Conservation (phyloP, 495 filamentous ascomycete species). For the Talaromyces thailandensis region DNA sequence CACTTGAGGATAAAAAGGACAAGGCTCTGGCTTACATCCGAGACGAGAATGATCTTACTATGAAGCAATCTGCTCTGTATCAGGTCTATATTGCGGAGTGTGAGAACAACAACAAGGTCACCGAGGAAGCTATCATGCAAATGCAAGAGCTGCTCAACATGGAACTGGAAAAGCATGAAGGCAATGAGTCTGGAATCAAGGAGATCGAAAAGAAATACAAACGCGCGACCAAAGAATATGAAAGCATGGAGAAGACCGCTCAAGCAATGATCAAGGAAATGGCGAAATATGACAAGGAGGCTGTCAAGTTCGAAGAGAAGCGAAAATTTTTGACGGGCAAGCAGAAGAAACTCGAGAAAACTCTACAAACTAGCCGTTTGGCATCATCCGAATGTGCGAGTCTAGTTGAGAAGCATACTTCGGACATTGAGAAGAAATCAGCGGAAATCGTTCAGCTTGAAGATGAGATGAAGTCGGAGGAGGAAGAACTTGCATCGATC, state of each 20-base stretch:
- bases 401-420: constrained; percentile 62
- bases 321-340: constrained; percentile 84
- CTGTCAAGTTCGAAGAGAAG: constrained; percentile 96
- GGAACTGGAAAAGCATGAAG: constrained; percentile 86
- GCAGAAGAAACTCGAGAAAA: constrained; percentile 90
- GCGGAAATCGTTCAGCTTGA: constrained; percentile 66
- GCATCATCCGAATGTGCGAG: constrained; percentile 66
- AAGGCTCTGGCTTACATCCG: constrained; percentile 81
- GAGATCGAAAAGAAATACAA: constrained; percentile 79
- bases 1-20: constrained; percentile 91
- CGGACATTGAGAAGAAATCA: constrained; percentile 68
- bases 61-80: constrained; percentile 83
- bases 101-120: constrained; percentile 78
- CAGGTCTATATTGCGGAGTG: constrained; percentile 85
- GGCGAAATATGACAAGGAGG: constrained; percentile 87
- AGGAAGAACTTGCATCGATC: constrained; percentile 70
- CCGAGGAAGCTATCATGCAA: constrained; percentile 80
- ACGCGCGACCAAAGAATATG: constrained; percentile 67
- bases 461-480: constrained; percentile 62
- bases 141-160: constrained; percentile 81
- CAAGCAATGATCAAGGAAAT: constrained; percentile 80
- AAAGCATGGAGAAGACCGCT: constrained; percentile 70
- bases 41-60: constrained; percentile 84
- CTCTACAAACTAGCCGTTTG: constrained; percentile 59
- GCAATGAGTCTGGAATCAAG: constrained; percentile 87